Conservation (phyloP, 805 yeast species). For the Wickerhamomyces sydowiorum region DNA sequence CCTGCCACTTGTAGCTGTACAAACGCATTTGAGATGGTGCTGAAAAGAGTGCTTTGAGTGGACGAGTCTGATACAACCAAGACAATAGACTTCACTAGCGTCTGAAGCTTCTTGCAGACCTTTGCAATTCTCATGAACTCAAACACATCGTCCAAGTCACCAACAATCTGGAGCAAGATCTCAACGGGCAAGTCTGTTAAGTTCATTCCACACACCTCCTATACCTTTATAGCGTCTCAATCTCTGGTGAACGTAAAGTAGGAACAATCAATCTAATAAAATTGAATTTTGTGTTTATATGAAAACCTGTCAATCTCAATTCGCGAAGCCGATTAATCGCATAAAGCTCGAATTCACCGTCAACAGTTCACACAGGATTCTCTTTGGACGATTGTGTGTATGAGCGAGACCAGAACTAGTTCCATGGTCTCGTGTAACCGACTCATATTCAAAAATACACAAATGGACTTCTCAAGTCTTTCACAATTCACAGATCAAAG, state of each 20-base stretch:
- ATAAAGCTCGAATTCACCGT: no score
- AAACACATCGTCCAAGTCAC: conserved; percentile 13
- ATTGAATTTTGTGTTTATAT: no score
- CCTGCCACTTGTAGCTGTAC: conserved; percentile 2
- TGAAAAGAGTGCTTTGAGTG: conserved; percentile 7
- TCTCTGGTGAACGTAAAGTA: not conserved
- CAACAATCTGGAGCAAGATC: conserved; percentile 9
- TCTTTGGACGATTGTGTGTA: no score
- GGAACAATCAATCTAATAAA: no score
- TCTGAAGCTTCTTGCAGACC: conserved; percentile 14
- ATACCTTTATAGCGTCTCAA: not conserved
- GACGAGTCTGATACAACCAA: conserved; percentile 14
- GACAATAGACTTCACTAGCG: conserved; percentile 10
- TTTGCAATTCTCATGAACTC: conserved; percentile 6
- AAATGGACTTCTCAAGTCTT: no score
- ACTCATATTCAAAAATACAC: no score
- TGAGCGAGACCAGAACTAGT: no score
- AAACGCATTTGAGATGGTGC: conserved; percentile 4
- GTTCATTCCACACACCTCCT: not conserved
- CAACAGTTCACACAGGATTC: no score
- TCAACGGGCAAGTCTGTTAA: conserved; percentile 15
- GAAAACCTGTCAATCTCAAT: no score
- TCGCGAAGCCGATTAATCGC: no score
- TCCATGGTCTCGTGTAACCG: no score
- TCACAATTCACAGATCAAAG: no score